Evolutionary conservation across 345 rosid species (phyloP).

Genomic region (Schrenkiella parvula): DNA sequence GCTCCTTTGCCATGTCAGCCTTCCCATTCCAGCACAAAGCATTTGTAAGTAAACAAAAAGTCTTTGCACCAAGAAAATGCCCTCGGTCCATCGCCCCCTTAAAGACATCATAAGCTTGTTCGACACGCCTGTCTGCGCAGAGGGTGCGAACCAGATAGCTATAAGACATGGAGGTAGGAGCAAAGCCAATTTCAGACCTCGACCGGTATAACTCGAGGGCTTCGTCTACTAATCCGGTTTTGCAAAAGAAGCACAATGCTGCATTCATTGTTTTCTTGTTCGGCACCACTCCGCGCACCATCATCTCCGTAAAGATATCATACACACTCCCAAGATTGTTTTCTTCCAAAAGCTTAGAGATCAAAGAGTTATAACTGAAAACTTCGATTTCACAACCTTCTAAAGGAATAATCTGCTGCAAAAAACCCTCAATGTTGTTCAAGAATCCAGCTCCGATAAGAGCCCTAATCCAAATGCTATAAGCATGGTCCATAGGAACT

Average conservation of each 20-base stretch:
- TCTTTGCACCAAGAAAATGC: constrained; percentile 50
- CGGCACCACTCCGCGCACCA: constrained; percentile 46
- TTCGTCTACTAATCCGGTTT: constrained; percentile 74
- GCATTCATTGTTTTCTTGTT: constrained; percentile 57
- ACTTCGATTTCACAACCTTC: constrained; percentile 59
- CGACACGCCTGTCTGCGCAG: constrained; percentile 42
- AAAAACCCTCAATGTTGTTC: constrained; percentile 51
- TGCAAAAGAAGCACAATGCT: constrained; percentile 75
- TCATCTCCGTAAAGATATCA: constrained; percentile 74
- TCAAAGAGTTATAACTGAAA: constrained; percentile 51
- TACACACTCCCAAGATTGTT: constrained; percentile 52
- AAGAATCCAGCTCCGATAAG: constrained; percentile 47
- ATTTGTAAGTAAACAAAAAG: constrained; percentile 51
- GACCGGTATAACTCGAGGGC: constrained; percentile 64
- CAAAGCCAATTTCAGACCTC: constrained; percentile 51
- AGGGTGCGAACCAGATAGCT: constrained; percentile 64
- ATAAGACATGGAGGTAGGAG: constrained; percentile 49
- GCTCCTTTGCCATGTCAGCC: constrained; percentile 60
- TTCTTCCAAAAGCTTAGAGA: constrained; percentile 52
- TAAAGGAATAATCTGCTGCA: constrained; percentile 42
- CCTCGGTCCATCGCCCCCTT: constrained; percentile 52
- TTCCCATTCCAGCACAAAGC: constrained; percentile 63
- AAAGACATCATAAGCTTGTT: constrained; percentile 56
- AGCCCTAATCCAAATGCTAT: constrained; percentile 53
- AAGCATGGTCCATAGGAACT: constrained; percentile 46